A percentile compares a stretch with the other conserved stretches of the same genome.
These are phyloP conservation scores for Neoscytalidium dimidiatum DNA, from an alignment of 2,329 filamentous ascomycete species.

Conservation along the genomic window DNA sequence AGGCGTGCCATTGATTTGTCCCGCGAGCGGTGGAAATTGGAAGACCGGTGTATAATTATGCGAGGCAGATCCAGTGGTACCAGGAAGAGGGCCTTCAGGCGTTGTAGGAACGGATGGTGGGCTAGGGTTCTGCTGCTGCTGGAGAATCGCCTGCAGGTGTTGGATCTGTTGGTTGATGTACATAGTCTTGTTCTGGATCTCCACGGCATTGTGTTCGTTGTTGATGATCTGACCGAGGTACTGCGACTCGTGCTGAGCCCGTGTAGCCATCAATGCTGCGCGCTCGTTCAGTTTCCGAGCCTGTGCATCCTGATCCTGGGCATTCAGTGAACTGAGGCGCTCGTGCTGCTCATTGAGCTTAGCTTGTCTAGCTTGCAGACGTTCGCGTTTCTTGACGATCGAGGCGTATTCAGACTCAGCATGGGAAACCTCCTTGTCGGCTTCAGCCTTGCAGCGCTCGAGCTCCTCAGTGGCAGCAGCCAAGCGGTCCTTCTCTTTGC, in stretches of 20 bases:
- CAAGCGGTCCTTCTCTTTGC: conserved; percentile 55
- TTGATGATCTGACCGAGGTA: conserved; percentile 41
- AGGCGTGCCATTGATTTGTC: conserved; percentile 32
- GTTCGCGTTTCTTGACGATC: conserved; percentile 69
- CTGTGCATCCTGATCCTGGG: conserved; percentile 64
- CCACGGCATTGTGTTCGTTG: conserved; percentile 40
- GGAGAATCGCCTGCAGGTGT: conserved; percentile 43
- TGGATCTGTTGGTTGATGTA: conserved; percentile 39
- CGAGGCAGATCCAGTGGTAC: conserved; percentile 39
- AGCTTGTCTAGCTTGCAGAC: conserved; percentile 68
- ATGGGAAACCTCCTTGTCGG: conserved; percentile 64
- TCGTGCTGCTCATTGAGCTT: conserved; percentile 74
- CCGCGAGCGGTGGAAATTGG: conserved; percentile 37
- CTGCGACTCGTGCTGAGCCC: conserved; percentile 37
- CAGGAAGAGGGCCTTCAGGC: conserved; percentile 62
- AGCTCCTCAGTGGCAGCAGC: conserved; percentile 56
- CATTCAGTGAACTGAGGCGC: conserved; percentile 69
- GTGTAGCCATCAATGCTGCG: conserved; percentile 37
- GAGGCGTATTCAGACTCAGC: conserved; percentile 66
- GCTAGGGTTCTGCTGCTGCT: conserved; percentile 35
- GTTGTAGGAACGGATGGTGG: conserved; percentile 49
- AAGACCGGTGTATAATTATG: conserved; percentile 36
- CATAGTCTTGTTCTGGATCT: conserved; percentile 38
- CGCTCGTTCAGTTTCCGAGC: conserved; percentile 47
- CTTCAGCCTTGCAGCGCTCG: conserved; percentile 61